phyloP scores from a whole-genome alignment of 2,329 filamentous ascomycete species.

The Cladosporium sp. region DNA sequence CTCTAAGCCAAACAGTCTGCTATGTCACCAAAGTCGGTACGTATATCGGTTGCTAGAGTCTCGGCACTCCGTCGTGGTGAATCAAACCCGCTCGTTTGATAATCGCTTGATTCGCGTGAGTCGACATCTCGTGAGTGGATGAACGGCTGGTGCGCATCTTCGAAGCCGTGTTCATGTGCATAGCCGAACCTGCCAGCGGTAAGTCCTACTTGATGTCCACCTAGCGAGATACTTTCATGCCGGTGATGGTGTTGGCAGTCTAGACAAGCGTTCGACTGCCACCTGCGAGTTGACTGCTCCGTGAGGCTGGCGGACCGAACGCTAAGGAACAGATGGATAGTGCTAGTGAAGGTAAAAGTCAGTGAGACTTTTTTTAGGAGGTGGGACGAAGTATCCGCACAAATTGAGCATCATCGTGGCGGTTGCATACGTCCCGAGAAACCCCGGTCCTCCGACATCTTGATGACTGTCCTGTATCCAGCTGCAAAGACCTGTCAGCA shows the following conservation, averaged over 20 bases:
- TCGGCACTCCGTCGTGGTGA: neutral
- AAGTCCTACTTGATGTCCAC: neutral
- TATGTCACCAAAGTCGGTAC: neutral
- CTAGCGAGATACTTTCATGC: neutral
- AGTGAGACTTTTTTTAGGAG: neutral
- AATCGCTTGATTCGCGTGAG: conserved; percentile 2
- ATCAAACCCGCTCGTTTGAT: neutral
- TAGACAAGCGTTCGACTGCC: neutral
- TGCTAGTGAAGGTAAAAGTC: neutral
- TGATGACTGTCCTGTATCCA: neutral
- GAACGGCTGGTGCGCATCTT: neutral
- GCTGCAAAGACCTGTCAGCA: neutral
- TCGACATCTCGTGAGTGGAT: neutral
- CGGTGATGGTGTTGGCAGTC: neutral
- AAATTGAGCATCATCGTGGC: conserved; percentile 1
- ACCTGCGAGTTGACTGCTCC: neutral
- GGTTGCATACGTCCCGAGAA: neutral
- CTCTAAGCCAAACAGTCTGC: neutral
- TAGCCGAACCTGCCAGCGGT: neutral
- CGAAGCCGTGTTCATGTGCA: neutral
- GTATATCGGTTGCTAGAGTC: neutral
- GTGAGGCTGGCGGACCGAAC: neutral
- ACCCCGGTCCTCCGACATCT: neutral
- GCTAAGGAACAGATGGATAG: neutral
- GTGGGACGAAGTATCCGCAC: neutral